Percentiles rank a stretch among this genome's conserved stretches.
phyloP scores from a whole-genome alignment of 106 monocot species.

The Chionographis japonica region DNA sequence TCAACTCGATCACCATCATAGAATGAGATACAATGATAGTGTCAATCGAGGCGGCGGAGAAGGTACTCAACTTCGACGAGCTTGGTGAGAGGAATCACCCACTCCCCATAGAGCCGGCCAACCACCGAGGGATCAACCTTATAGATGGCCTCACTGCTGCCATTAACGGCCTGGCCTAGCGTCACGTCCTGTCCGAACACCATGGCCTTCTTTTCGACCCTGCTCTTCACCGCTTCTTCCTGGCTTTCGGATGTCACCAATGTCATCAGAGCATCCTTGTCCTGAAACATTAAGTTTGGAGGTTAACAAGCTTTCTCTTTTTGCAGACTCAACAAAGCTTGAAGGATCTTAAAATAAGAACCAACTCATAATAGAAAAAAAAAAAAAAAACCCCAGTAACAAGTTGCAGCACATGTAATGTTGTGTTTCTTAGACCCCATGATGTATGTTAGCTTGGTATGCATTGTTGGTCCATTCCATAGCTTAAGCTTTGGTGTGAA shows the following conservation, averaged over 20 bases:
- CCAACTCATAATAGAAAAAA: no score
- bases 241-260: constrained; percentile 53
- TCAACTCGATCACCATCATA: no score
- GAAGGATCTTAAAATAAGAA: no score
- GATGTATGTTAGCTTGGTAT: no score
- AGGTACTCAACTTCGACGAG: constrained; percentile 70
- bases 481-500: no score
- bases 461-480: no score
- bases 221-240: constrained; percentile 57
- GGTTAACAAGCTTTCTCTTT: background rate
- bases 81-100: constrained; percentile 86
- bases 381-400: no score
- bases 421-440: no score
- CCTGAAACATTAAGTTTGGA: constrained; percentile 18
- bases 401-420: no score
- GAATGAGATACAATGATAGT: background rate
- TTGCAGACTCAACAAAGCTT: background rate
- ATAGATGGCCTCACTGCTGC: constrained; percentile 9
- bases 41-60: constrained; percentile 61
- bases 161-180: constrained; percentile 7
- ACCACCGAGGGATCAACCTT: constrained; percentile 57
- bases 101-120: constrained; percentile 42
- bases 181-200: constrained; percentile 63
- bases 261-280: constrained; percentile 45
- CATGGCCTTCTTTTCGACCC: constrained; percentile 72